Base-by-base conservation (phyloP, 805 yeast species). In the Candida hungchunana region DNA sequence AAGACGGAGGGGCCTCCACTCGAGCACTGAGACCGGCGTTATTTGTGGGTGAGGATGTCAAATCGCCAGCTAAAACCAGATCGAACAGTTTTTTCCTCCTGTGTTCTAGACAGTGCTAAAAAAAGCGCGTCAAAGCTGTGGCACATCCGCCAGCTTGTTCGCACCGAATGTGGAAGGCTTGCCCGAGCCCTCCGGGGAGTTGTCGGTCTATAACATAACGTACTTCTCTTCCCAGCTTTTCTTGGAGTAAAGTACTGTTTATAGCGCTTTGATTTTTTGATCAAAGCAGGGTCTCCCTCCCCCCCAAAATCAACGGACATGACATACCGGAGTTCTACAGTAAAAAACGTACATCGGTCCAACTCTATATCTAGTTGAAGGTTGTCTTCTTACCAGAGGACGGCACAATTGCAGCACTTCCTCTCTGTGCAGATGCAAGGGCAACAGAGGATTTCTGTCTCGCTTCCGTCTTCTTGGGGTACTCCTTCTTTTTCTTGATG, bases 351-450 rank as follows among this genome's bases (percentile, higher is more conserved):
- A n/a, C n/a, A n/a, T 20, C 11, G 23, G 10, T 8, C 23, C 23
- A 20, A 16, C 22, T 17, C 16, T 31, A 20, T 20, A 31, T 11
- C 21, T 17, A 32, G 20, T 32, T 21, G 28, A 54, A 54, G 4
- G 48, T 81, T 26, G 73, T 69, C 58, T 88, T 90, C 63, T 85
- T 89, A 58, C 97, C 97, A n/a, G 79, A 69, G 1, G 96, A 82
- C 32, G 85, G 77, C 19, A 88, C 95, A 55, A 90, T 85, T 6
- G 94, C 89, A 14, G 87, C 86, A 51, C 85, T 81, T 7, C 79
- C 95, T 65, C 97, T 78, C 63, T 75, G 95, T 4, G 97, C 96
- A 12, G 69, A 68, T 2, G 96, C 90, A 50, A 90, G 69, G 0
- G 96, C 96, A 29, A 85, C 74, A 30, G 96, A 89, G 7, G 97